Percentiles rank a stretch among this genome's conserved stretches.
Evolutionary conservation across 2,329 filamentous ascomycete species (phyloP).

Genomic region (Didymella arachidicola): DNA sequence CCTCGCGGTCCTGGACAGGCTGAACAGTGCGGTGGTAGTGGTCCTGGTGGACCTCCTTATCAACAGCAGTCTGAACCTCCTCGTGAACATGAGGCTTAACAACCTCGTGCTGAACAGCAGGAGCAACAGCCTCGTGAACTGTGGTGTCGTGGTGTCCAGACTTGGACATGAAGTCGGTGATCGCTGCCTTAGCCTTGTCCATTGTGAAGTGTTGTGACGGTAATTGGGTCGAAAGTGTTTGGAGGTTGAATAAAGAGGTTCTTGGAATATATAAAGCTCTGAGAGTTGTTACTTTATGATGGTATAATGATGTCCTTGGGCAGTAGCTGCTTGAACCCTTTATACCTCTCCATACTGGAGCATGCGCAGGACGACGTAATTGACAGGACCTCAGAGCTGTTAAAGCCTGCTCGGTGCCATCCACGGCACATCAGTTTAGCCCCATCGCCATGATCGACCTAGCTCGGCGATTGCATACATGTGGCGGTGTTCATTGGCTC

Average conservation of each 20-base stretch:
- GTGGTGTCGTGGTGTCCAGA: conserved; percentile 74
- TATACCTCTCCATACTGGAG: conserved; percentile 27
- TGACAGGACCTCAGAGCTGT: conserved; percentile 17
- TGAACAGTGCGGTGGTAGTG: conserved; percentile 76
- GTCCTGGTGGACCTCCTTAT: conserved; percentile 75
- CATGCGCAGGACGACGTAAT: conserved; percentile 37
- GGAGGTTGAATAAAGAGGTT: neutral
- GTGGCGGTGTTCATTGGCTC: conserved; percentile 16
- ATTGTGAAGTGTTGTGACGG: conserved; percentile 46
- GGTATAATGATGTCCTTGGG: conserved; percentile 23
- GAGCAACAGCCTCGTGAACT: conserved; percentile 70
- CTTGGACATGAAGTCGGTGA: conserved; percentile 66
- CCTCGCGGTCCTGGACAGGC: conserved; percentile 65
- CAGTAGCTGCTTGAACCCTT: conserved; percentile 24
- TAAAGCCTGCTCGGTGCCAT: conserved; percentile 12
- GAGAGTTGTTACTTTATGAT: conserved; percentile 17
- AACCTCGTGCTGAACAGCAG: conserved; percentile 67
- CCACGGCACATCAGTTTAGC: conserved; percentile 8
- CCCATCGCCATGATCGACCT: conserved; percentile 10
- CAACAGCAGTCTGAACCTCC: conserved; percentile 67
- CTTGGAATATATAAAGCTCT: conserved; percentile 2
- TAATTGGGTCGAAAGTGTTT: conserved; percentile 3
- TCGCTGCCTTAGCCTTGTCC: conserved; percentile 70
- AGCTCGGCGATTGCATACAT: conserved; percentile 10
- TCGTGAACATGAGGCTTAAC: conserved; percentile 69